Conservation (phyloP, 371 early-diverging fungal genomes). For the Hamiltosporidium tvaerminnensis region DNA sequence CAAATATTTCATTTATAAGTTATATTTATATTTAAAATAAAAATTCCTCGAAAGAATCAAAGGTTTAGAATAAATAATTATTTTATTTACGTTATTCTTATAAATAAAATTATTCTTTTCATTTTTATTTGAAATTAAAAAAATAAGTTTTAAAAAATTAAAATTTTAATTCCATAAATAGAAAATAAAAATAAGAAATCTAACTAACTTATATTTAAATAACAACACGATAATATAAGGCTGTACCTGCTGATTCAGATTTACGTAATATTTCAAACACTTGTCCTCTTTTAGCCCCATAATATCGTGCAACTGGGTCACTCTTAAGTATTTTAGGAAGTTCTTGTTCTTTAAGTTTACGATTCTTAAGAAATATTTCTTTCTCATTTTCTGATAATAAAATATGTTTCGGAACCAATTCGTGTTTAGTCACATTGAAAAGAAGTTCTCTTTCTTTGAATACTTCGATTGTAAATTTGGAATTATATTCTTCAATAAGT, state of each 20-base stretch:
- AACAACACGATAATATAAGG: constrained; percentile 68
- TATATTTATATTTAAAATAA: too few relatives aligned
- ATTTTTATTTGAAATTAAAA: too few relatives aligned
- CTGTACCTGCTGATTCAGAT: constrained; percentile 85
- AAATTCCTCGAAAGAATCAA: too few relatives aligned
- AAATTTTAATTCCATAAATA: too few relatives aligned
- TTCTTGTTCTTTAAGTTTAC: constrained; percentile 78
- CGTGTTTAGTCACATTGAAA: constrained; percentile 91
- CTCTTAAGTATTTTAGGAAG: constrained; percentile 73
- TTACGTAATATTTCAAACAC: constrained; percentile 83
- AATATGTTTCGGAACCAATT: constrained; percentile 79
- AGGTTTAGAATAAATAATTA: too few relatives aligned
- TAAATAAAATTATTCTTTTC: too few relatives aligned
- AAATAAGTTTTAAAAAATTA: too few relatives aligned
- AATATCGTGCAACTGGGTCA: constrained; percentile 88
- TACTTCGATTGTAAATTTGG: constrained; percentile 59
- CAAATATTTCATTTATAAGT: too few relatives aligned
- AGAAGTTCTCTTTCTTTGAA: constrained; percentile 82
- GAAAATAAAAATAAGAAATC: too few relatives aligned
- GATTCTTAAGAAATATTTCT: constrained; percentile 65
- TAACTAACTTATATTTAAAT: constrained; percentile 1
- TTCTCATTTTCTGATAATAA: constrained; percentile 75
- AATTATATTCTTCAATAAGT: constrained; percentile 24
- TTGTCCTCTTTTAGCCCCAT: constrained; percentile 80
- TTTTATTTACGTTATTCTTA: too few relatives aligned